These are phyloP conservation scores for Apiotrichum akiyoshidainum DNA, from an alignment of 1,284 basidiomycete genomes.

Conservation along the genomic window DNA sequence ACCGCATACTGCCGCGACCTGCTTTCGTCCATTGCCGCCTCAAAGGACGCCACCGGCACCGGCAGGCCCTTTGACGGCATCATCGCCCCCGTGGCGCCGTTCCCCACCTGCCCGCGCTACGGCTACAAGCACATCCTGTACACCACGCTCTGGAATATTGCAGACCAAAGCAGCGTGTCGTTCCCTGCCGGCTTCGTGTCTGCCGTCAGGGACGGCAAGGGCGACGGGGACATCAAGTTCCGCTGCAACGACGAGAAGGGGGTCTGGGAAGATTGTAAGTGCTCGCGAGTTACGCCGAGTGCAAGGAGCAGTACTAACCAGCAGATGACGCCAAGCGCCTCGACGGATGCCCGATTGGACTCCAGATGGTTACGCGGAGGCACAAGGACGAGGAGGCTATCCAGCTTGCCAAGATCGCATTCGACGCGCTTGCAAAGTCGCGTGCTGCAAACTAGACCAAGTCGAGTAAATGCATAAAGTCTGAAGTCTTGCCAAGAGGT, in stretches of 20 bases:
- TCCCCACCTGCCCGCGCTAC: slow-evolving; percentile 6
- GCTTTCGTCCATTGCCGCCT: slow-evolving; percentile 2
- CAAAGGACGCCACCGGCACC: not conserved
- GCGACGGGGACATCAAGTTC: slow-evolving; percentile 43
- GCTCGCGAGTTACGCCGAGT: too few species aligned
- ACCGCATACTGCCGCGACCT: slow-evolving; percentile 3
- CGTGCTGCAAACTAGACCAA: too few species aligned
- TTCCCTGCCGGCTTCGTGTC: slow-evolving; percentile 63
- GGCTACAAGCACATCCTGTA: slow-evolving; percentile 1
- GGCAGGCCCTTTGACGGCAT: slow-evolving; percentile 11
- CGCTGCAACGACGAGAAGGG: slow-evolving; percentile 53
- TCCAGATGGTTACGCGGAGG: slow-evolving; percentile 65
- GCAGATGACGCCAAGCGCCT: slow-evolving; percentile 60
- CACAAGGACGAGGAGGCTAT: slow-evolving; percentile 52
- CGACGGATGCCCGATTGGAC: slow-evolving; percentile 59
- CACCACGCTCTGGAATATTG: slow-evolving; percentile 9
- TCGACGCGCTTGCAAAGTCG: slow-evolving; percentile 45
- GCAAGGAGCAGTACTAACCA: not conserved
- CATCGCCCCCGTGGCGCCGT: slow-evolving; percentile 5
- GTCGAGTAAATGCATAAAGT: too few species aligned
- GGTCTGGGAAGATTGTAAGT: slow-evolving; percentile 58
- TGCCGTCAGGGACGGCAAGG: slow-evolving; percentile 50
- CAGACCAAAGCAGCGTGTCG: slow-evolving; percentile 60
- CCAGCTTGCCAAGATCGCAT: slow-evolving; percentile 20
- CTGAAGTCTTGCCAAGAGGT: too few species aligned